Conservation (phyloP, 768 basidiomycete species). For the Trametes villosa region DNA sequence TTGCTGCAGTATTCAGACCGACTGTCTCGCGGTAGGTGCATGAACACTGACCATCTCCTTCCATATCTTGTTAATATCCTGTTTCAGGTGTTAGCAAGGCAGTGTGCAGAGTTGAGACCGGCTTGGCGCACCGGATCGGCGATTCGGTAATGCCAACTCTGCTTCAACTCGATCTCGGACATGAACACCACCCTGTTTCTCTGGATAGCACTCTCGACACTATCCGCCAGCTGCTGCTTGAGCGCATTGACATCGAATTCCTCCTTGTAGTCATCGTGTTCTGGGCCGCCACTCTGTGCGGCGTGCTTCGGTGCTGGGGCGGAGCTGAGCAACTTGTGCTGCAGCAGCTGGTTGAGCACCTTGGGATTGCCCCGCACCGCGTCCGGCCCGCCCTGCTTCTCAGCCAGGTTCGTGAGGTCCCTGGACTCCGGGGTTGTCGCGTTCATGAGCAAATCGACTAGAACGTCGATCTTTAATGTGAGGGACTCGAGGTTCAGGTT, state of each 20-base stretch:
- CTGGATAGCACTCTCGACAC: slow-evolving; percentile 35
- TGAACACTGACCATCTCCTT: slow-evolving; percentile 49
- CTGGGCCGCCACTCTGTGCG: not conserved
- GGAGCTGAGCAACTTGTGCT: slow-evolving; percentile 19
- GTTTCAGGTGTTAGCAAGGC: too few species aligned
- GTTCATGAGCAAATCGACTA: slow-evolving; percentile 42
- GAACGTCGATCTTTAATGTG: slow-evolving; percentile 33
- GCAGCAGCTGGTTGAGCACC: slow-evolving; percentile 31
- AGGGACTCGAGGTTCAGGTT: slow-evolving; percentile 26
- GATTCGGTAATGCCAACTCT: slow-evolving; percentile 49
- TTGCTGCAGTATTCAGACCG: slow-evolving; percentile 15
- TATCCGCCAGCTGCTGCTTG: slow-evolving; percentile 31
- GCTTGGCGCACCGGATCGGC: slow-evolving; percentile 42
- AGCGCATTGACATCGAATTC: slow-evolving; percentile 25
- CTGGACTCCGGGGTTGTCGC: slow-evolving; percentile 45
- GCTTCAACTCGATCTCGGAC: slow-evolving; percentile 50
- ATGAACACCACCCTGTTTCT: slow-evolving; percentile 49
- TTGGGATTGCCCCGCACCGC: slow-evolving; percentile 40
- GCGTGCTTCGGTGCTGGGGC: slow-evolving; percentile 16
- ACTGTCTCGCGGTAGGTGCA: not conserved
- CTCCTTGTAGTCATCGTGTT: not conserved
- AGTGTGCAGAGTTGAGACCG: too few species aligned
- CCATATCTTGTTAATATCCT: slow-evolving; percentile 56
- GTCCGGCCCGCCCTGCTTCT: slow-evolving; percentile 44
- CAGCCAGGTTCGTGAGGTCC: slow-evolving; percentile 43